phyloP scores from a whole-genome alignment of 2,329 filamentous ascomycete genomes.

The Alternaria incomplexa region DNA sequence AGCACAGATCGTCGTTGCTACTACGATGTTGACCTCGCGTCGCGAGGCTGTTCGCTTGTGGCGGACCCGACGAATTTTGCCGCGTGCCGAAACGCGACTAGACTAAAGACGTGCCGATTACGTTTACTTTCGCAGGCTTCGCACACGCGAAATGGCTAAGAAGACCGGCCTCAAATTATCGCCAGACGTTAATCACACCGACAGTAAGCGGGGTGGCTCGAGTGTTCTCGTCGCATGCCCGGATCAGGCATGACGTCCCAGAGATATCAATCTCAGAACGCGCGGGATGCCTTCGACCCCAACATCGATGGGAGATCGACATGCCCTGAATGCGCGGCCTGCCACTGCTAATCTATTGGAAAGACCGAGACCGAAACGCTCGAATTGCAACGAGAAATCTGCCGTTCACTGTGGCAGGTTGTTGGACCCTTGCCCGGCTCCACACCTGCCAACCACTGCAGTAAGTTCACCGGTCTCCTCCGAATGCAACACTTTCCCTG shows the following conservation, averaged over 20 bases:
- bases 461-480: background rate
- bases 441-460: background rate
- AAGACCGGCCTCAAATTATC: background rate
- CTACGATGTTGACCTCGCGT: background rate
- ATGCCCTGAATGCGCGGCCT: background rate
- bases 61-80: constrained; percentile 3
- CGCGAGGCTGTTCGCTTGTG: constrained; percentile 2
- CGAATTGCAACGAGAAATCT: background rate
- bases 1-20: background rate
- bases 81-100: constrained; percentile 9
- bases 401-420: background rate
- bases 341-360: background rate
- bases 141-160: constrained; percentile 6
- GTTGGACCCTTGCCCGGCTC: background rate
- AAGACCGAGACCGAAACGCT: background rate
- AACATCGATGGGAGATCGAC: background rate
- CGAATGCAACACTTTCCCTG: background rate
- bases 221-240: background rate
- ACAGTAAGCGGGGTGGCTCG: constrained; percentile 5
- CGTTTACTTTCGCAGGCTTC: constrained; percentile 12
- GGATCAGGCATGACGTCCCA: constrained; percentile 2
- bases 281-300: background rate
- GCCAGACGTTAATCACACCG: background rate
- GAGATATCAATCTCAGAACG: background rate
- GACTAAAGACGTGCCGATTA: constrained; percentile 11